Conservation (phyloP, 2,329 filamentous ascomycete species). For the Colletotrichum godetiae region DNA sequence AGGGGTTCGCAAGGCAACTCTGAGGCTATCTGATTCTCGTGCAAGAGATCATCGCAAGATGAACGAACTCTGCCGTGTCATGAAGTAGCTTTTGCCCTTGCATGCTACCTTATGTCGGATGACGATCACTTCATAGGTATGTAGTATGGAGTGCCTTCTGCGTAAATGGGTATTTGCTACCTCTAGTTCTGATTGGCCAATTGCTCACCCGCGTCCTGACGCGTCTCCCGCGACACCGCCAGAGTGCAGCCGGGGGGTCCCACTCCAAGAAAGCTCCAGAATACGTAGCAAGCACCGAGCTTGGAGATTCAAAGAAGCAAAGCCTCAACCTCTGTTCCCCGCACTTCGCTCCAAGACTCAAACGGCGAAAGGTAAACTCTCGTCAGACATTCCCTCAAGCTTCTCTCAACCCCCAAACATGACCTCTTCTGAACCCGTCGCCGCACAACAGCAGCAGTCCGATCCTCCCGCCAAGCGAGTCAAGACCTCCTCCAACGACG, state of each 20-base stretch:
- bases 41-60: slow-evolving; percentile 15
- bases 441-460: slow-evolving; percentile 64
- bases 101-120: not conserved
- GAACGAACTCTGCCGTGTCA: not conserved
- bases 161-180: not conserved
- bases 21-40: slow-evolving; percentile 1
- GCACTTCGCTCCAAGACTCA: not conserved
- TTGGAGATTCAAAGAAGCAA: not conserved
- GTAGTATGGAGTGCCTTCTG: not conserved
- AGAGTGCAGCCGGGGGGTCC: not conserved
- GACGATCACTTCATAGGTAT: not conserved
- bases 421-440: slow-evolving; percentile 45
- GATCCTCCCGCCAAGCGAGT: slow-evolving; percentile 81
- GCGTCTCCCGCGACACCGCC: slow-evolving; percentile 32
- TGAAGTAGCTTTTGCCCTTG: not conserved
- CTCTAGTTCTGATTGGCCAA: slow-evolving; percentile 28
- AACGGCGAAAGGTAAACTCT: not conserved
- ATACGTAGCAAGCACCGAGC: not conserved
- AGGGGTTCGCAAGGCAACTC: not conserved
- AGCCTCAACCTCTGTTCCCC: not conserved
- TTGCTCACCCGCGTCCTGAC: slow-evolving; percentile 15
- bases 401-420: slow-evolving; percentile 39
- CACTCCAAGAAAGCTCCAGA: slow-evolving; percentile 1
- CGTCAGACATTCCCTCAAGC: not conserved
- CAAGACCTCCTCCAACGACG: slow-evolving; percentile 65